These are phyloP conservation scores for Penicillium sp. DNA, from an alignment of 2,329 filamentous ascomycete genomes.

Conservation along the genomic window DNA sequence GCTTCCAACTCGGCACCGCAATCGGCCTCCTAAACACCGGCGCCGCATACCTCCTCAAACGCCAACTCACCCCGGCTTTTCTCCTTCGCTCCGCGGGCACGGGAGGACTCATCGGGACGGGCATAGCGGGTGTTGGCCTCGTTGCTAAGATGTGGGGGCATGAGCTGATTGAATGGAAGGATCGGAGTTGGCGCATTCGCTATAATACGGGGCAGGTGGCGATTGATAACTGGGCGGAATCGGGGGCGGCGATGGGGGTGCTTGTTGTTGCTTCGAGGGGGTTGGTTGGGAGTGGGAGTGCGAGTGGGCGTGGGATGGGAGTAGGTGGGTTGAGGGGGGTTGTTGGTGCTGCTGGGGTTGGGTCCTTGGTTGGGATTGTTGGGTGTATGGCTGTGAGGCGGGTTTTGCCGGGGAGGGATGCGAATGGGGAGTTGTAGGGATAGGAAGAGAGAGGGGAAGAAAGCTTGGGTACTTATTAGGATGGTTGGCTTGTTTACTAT, in stretches of 20 bases:
- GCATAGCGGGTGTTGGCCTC: slow-evolving; percentile 54
- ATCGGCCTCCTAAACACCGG: slow-evolving; percentile 52
- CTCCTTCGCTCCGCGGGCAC: slow-evolving; percentile 57
- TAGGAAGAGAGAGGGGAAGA: no score
- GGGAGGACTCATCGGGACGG: slow-evolving; percentile 55
- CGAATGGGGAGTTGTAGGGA: neutral
- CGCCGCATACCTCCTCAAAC: slow-evolving; percentile 25
- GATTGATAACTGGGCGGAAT: slow-evolving; percentile 20
- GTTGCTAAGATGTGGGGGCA: slow-evolving; percentile 60
- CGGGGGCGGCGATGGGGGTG: slow-evolving; percentile 12
- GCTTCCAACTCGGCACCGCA: slow-evolving; percentile 60
- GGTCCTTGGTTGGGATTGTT: slow-evolving; percentile 9
- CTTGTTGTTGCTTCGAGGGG: neutral
- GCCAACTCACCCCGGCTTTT: slow-evolving; percentile 35
- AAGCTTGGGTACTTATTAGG: no score
- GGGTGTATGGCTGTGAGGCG: neutral
- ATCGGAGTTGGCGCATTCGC: slow-evolving; percentile 66
- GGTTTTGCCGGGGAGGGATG: neutral
- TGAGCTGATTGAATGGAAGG: slow-evolving; percentile 68
- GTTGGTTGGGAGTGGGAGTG: neutral
- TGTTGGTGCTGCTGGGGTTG: slow-evolving; percentile 6
- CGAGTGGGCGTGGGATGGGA: no score
- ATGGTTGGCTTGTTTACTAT: no score
- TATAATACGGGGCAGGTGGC: slow-evolving; percentile 62
- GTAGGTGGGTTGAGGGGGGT: neutral